Base-by-base conservation (phyloP, 176 grass and related monocot species). In the Areca catechu region DNA sequence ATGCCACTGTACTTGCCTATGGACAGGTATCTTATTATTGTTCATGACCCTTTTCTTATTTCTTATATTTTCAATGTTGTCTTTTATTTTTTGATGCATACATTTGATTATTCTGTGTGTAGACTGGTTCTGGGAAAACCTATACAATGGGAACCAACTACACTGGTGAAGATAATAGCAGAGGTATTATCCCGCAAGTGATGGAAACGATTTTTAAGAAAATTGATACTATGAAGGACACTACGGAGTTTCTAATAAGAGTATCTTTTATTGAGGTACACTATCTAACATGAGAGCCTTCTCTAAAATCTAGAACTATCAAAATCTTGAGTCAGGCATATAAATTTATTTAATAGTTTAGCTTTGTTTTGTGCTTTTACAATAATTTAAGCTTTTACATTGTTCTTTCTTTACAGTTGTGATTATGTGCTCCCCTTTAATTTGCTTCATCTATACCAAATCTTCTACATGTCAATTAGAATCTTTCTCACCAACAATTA, bases 111-210 rank as follows among this genome's bases (percentile, higher is more conserved):
- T 37, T 19, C 3, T 50, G 6, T 29, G 3, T 54, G 34, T 73
- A 98, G 93, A 92, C 93, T 22, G 87, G 93, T 67, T 98, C 93
- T 43, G 93, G 93, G 0, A 98, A 98, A 66, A 98, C 93, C 3
- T 98, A 92, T 68, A 92, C 93, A 15, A 98, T 98, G 93, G 93
- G 93, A n/a, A 98, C 93, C 15, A 77, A 91, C 65, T 88, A 83
- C 56, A 80, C 49, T 9, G 84, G 83, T 20, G 93, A 85, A 61
- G 24, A 15, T 18, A 92, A 80, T 51, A 52, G 80, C 37, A 62
- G 83, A 25, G 93, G 93, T 43, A 98, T 98, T 59, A 98, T 98
- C 54, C 93, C 93, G 23, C 81, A 79, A 85, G 93, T 98, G 51
- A 98, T 98, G 83, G 83, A 92, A 7, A 92, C 77, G 19, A 92